Evolutionary conservation across 2,329 filamentous ascomycete genomes (phyloP), one percentile per base, ranked within the genome.

Genomic region (Dactylellina parvicollis): DNA sequence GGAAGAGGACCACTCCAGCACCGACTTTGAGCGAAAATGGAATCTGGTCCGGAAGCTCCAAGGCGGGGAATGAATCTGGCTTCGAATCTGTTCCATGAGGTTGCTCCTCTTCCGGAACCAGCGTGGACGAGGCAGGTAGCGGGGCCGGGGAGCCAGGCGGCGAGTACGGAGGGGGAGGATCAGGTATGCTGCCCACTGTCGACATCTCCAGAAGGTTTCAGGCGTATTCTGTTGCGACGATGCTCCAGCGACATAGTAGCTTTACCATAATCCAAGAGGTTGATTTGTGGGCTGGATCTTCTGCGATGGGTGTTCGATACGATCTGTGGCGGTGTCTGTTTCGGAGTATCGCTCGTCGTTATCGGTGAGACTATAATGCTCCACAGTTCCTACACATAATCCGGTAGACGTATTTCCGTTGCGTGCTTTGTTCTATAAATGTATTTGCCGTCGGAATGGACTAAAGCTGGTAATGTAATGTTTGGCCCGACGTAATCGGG

Each of bases 161-260:
- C 2, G 69, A 73, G 54, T 73, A 73, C 46, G 69, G 69, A 46
- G 69, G 69, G 50, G 69, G 69, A 44, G 69, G 69, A 60, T 73
- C 69, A 54, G 69, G 69, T 61, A 73, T 73, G 69, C 60, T 73
- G 69, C 69, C 69, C 46, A 60, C 50, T 34, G 69, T 73, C 69
- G 69, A 73, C 69, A 73, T 73, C 54, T 66, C 69, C 60, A 36
- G 60, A 54, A 66, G 62, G 55, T 9, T 65, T 69, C 34, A 69
- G 46, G 20, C 64, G 64, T 69, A 61, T 60, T 69, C 54, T 61
- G 47, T 47, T 60, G 64, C 34, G 64, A 55, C 26, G 55, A 54
- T 61, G 54, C 14, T 34, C 46, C 55, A 34, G 42, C 54, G 64
- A 60, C 64, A 69, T 69, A 69, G 64, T 69, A 69, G 64, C 64